Evolutionary conservation across 768 basidiomycete genomes (phyloP).

Genomic region (Jaapia argillacea): DNA sequence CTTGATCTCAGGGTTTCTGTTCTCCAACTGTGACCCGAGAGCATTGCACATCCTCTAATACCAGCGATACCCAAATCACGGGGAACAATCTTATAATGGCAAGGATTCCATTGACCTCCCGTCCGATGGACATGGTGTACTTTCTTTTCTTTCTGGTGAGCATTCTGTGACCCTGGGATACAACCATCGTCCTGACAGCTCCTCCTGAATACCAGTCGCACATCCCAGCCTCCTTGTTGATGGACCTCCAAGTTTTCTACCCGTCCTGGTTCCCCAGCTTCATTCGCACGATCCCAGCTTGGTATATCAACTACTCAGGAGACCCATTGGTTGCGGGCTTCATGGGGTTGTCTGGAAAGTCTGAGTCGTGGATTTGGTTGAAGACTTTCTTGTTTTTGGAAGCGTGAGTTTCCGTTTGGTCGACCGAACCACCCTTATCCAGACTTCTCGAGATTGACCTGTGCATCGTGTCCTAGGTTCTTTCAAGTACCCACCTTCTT

Average conservation of each 20-base stretch:
- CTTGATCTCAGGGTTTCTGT: too few species aligned
- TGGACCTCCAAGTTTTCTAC: constrained; percentile 66
- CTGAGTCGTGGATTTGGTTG: constrained; percentile 42
- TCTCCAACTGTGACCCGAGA: too few species aligned
- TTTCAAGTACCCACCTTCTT: constrained; percentile 76
- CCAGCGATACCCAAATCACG: too few species aligned
- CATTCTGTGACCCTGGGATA: background rate
- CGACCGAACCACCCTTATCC: background rate
- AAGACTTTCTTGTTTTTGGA: constrained; percentile 55
- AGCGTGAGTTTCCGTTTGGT: constrained; percentile 29
- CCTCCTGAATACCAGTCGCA: too few species aligned
- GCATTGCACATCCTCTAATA: too few species aligned
- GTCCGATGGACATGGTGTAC: constrained; percentile 60
- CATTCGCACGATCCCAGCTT: constrained; percentile 31
- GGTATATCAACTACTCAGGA: constrained; percentile 46
- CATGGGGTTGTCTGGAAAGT: constrained; percentile 29
- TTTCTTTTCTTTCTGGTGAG: constrained; percentile 61
- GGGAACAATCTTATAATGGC: too few species aligned
- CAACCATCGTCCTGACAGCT: background rate
- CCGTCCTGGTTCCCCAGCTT: constrained; percentile 37
- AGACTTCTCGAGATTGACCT: background rate
- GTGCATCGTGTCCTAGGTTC: constrained; percentile 25
- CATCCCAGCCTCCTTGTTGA: constrained; percentile 52
- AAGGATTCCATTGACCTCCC: constrained; percentile 34
- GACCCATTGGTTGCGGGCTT: constrained; percentile 59